A percentile compares a stretch with the other conserved stretches of the same genome.
These are phyloP conservation scores for Penicillium maclennaniae DNA, from an alignment of 495 filamentous ascomycete genomes.

Conservation along the genomic window DNA sequence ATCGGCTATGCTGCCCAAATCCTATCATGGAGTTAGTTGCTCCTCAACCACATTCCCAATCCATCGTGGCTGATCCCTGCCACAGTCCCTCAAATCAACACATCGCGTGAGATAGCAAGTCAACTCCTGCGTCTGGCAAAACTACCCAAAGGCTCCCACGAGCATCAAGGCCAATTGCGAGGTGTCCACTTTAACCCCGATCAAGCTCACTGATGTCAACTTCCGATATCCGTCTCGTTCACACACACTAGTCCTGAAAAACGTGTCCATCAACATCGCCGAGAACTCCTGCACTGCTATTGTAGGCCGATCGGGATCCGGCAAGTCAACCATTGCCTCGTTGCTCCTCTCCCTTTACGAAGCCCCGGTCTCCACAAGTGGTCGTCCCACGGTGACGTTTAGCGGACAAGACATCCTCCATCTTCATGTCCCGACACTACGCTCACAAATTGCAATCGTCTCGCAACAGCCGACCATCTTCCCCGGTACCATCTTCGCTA, in stretches of 20 bases:
- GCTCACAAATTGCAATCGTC: constrained; percentile 68
- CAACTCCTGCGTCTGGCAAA: constrained; percentile 69
- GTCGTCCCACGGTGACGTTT: constrained; percentile 48
- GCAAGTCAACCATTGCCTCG: constrained; percentile 82
- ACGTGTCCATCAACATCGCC: constrained; percentile 58
- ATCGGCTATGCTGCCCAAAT: constrained; percentile 67
- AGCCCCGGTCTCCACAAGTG: constrained; percentile 20
- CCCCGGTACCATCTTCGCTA: constrained; percentile 64
- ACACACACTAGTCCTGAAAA: constrained; percentile 48
- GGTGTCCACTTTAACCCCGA: constrained; percentile 52
- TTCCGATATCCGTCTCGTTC: constrained; percentile 68
- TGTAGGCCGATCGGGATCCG: constrained; percentile 78
- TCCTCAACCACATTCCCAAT: not conserved
- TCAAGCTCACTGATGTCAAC: constrained; percentile 54
- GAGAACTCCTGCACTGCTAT: constrained; percentile 64
- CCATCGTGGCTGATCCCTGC: constrained; percentile 3
- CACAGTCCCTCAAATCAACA: constrained; percentile 72
- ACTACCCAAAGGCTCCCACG: constrained; percentile 57
- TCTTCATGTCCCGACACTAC: constrained; percentile 60
- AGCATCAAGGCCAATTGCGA: constrained; percentile 48
- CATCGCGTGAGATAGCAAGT: constrained; percentile 65
- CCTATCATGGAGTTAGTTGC: constrained; percentile 53
- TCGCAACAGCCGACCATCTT: constrained; percentile 78
- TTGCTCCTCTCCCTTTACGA: constrained; percentile 68
- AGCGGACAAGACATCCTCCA: constrained; percentile 48